Conservation (phyloP, 257 asterid species). For the Salvia hispanica region DNA sequence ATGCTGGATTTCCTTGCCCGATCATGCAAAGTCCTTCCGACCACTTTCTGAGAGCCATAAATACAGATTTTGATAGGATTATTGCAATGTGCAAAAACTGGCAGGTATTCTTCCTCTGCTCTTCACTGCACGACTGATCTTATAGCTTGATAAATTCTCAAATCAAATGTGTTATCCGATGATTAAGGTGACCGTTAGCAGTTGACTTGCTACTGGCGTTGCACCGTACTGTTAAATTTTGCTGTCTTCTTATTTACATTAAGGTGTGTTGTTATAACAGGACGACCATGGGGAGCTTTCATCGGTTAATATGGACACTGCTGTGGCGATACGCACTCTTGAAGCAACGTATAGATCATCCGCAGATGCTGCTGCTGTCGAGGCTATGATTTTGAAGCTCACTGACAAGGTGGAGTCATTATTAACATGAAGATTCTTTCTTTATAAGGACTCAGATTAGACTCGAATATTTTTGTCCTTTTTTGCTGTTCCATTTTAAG, state of each 20-base stretch:
- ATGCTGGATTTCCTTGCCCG: constrained; percentile 99
- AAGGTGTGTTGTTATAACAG: constrained; percentile 44
- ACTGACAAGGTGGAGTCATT: constrained; percentile 69
- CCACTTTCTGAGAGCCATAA: constrained; percentile 97
- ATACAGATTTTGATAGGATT: constrained; percentile 94
- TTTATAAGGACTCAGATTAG: neutral
- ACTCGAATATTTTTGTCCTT: too few species aligned
- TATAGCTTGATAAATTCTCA: constrained; percentile 21
- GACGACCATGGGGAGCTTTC: constrained; percentile 96
- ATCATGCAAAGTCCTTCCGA: constrained; percentile 99
- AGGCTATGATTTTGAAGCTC: constrained; percentile 77
- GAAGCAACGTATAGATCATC: constrained; percentile 94
- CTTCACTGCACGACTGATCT: constrained; percentile 6
- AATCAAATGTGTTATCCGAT: neutral
- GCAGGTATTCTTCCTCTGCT: constrained; percentile 64
- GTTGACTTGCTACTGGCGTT: too few species aligned
- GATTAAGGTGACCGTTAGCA: neutral
- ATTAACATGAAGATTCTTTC: constrained; percentile 16
- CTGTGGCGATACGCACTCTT: constrained; percentile 98
- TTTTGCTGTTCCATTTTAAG: too few species aligned
- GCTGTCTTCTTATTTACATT: neutral
- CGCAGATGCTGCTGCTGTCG: constrained; percentile 90
- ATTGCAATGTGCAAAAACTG: constrained; percentile 99
- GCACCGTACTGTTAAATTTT: too few species aligned
- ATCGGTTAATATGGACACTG: constrained; percentile 98